These are phyloP conservation scores for Zygotorulaspora mrakii DNA, from an alignment of 1,139 yeast species.

Conservation along the genomic window DNA sequence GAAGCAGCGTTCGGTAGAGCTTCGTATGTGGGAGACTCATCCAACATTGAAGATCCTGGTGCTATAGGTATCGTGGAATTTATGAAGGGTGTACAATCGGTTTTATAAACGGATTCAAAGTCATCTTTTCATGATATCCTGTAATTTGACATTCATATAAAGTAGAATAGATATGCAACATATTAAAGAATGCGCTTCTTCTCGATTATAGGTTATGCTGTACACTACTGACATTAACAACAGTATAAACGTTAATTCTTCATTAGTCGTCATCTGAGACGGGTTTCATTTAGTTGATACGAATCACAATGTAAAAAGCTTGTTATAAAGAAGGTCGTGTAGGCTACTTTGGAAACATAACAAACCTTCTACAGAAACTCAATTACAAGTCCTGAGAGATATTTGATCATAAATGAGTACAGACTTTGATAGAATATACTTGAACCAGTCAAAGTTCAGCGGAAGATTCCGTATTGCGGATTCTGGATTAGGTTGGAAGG, in stretches of 20 bases:
- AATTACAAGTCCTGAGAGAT: background rate
- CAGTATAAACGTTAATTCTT: too few species aligned
- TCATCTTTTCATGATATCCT: too few species aligned
- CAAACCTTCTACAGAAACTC: background rate
- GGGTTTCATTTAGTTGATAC: too few species aligned
- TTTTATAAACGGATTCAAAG: conserved; percentile 2
- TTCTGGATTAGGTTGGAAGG: conserved; percentile 97
- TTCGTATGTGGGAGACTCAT: conserved; percentile 65
- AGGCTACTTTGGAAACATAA: too few species aligned
- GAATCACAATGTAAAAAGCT: too few species aligned
- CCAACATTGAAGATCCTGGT: conserved; percentile 89
- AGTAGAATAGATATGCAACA: too few species aligned
- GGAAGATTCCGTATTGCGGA: conserved; percentile 95
- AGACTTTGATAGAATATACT: conserved; percentile 79
- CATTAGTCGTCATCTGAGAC: too few species aligned
- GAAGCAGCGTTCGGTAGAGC: conserved; percentile 93
- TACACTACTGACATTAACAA: too few species aligned
- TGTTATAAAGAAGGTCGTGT: too few species aligned
- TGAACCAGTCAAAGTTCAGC: conserved; percentile 75
- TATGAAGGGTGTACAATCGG: conserved; percentile 47
- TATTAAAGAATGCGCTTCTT: too few species aligned
- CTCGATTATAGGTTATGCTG: too few species aligned
- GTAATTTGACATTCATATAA: too few species aligned
- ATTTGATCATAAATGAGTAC: conserved; percentile 32
- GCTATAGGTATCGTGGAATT: conserved; percentile 76